Evolutionary conservation across 2,329 filamentous ascomycete genomes (phyloP), one percentile per base, ranked within the genome.

Genomic region (Venturia pyrina): DNA sequence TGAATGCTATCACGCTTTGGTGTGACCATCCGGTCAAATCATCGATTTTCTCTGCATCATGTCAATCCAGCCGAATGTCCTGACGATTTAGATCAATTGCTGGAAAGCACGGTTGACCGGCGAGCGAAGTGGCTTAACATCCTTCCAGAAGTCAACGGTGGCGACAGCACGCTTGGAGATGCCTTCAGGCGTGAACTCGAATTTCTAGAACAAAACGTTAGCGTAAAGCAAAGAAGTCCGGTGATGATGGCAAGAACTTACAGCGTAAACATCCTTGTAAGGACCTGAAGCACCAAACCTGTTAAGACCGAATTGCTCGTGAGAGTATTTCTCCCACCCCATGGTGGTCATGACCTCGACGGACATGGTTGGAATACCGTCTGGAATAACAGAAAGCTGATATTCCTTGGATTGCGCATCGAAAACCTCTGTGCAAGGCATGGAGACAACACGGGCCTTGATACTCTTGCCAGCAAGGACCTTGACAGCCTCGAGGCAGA

Each of bases 291-390:
- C 93, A 87, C 95, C 95, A 80, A 99, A 99, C 78, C 95, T 87
- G 89, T 99, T 99, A 71, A 99, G 87, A 78, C 95, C 95, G 75
- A 99, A 99, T 83, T 99, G 95, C 87, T 99, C 95, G 82, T 99
- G 93, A 67, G 92, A 90, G 83, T 98, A 99, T 80, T 93, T 90
- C 86, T 98, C 93, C 95, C 95, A 99, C 72, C 95, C 95, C 81
- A 97, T 88, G 72, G 95, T 99, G 79, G 86, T 89, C 90, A 96
- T 96, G 78, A 92, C 93, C 85, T 99, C 95, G 72, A 99, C 90
- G 66, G 90, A 96, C 79, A 99, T 79, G 69, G 92, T 87, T 71
- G 95, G 93, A 77, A 97, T 93, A 71, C 93, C 93, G 77, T 97
- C 92, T 73, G 93, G 95, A 69, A 99, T 87, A 71, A 96, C 90